A percentile compares a stretch with the other conserved stretches of the same genome.
Evolutionary conservation across 2,329 filamentous ascomycete species (phyloP).

Genomic region (Plenodomus lindquistii): DNA sequence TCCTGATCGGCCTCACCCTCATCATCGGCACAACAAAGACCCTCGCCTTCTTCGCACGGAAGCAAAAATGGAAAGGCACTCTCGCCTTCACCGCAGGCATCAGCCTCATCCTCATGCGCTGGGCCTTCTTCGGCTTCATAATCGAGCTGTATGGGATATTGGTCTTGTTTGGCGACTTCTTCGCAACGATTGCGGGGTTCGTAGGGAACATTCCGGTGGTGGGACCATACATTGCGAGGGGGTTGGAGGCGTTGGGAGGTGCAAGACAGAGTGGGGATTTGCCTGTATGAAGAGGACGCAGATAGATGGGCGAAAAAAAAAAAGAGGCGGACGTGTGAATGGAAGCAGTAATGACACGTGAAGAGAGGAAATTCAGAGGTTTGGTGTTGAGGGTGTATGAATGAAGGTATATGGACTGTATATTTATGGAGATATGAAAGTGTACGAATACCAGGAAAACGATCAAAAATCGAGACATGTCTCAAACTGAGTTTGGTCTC

Average conservation of each 20-base stretch:
- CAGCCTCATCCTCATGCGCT: conserved; percentile 80
- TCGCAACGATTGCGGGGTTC: conserved; percentile 88
- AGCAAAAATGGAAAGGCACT: conserved; percentile 90
- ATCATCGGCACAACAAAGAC: conserved; percentile 95
- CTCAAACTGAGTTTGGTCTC: no score
- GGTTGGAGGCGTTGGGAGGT: conserved; percentile 54
- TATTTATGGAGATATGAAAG: background rate
- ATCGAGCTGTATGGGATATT: conserved; percentile 93
- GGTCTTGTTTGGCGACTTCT: conserved; percentile 92
- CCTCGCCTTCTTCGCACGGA: conserved; percentile 88
- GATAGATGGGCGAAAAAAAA: no score
- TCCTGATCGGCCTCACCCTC: conserved; percentile 92
- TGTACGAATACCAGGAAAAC: background rate
- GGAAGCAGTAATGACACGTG: background rate
- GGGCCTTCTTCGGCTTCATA: conserved; percentile 88
- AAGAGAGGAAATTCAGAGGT: background rate
- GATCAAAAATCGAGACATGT: no score
- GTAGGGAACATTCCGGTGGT: conserved; percentile 82
- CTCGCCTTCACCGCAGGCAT: conserved; percentile 85
- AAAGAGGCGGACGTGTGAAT: background rate
- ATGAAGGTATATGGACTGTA: background rate
- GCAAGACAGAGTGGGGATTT: conserved; percentile 14
- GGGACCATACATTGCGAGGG: conserved; percentile 79
- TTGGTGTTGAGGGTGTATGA: background rate
- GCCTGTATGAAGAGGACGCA: conserved; percentile 14